Conservation (phyloP, 441 rosid genomes). For the Francoa sonchifolia region DNA sequence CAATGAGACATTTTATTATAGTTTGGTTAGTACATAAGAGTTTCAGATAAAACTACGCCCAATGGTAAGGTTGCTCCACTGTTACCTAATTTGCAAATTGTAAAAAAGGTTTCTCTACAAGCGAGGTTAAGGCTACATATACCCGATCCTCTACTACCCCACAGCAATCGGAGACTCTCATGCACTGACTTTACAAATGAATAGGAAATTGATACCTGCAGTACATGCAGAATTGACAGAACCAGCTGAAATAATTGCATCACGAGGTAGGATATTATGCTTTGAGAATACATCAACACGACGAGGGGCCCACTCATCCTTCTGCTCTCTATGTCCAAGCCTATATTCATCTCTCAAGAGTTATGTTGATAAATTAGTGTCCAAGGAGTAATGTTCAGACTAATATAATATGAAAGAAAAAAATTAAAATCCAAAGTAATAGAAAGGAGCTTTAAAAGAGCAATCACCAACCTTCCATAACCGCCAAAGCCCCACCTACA, state of each 20-base stretch:
- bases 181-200: too few relatives aligned
- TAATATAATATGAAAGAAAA: conserved; percentile 5
- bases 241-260: conserved; percentile 85
- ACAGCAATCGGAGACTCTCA: too few relatives aligned
- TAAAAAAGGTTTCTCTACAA: too few relatives aligned
- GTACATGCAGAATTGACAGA: conserved; percentile 76
- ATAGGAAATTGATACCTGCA: conserved; percentile 45
- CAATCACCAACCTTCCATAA: conserved; percentile 74
- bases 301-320: conserved; percentile 95
- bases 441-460: conserved; percentile 3
- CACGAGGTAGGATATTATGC: conserved; percentile 61
- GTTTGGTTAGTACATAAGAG: too few relatives aligned
- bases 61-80: too few relatives aligned
- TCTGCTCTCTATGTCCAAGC: conserved; percentile 98
- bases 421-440: neutral
- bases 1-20: too few relatives aligned
- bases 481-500: conserved; percentile 97
- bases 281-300: conserved; percentile 73
- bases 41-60: too few relatives aligned
- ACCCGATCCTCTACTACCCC: too few relatives aligned
- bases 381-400: conserved; percentile 14
- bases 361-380: conserved; percentile 13
- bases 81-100: too few relatives aligned
- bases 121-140: too few relatives aligned
- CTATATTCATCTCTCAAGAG: too few relatives aligned